These are phyloP conservation scores for Quercus alba DNA, from an alignment of 306 rosid species.

Conservation along the genomic window DNA sequence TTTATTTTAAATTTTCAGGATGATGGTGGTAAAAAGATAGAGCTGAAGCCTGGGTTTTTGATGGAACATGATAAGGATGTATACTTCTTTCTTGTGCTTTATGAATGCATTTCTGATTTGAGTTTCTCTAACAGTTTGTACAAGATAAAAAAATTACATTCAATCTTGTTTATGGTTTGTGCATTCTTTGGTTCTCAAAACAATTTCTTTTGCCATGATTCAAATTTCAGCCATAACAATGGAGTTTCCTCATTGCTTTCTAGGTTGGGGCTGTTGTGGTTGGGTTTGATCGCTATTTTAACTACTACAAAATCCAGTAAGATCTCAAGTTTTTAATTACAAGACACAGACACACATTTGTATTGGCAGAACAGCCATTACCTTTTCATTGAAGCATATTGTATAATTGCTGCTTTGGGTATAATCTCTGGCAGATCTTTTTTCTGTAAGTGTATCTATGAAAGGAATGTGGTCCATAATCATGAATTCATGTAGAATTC, in stretches of 20 bases:
- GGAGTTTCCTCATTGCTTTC: conserved; percentile 19
- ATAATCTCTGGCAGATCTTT: not conserved
- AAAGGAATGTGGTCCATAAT: not conserved
- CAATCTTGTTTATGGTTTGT: not conserved
- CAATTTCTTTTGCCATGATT: not conserved
- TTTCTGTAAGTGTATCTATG: not conserved
- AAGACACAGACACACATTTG: conserved; percentile 14
- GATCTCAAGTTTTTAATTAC: conserved; percentile 23
- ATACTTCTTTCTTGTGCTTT: conserved; percentile 30
- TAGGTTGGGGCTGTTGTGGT: conserved; percentile 99
- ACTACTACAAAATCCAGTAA: conserved; percentile 98
- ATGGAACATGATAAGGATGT: conserved; percentile 94
- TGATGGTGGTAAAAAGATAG: conserved; percentile 92
- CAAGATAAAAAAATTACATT: not conserved
- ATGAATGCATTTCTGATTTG: not conserved
- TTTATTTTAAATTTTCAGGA: conserved; percentile 43
- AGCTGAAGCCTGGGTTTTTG: conserved; percentile 86
- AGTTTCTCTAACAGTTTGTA: not conserved
- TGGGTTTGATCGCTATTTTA: conserved; percentile 96
- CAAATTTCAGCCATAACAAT: conserved; percentile 3
- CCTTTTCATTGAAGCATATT: conserved; percentile 5
- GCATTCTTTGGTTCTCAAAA: not conserved
- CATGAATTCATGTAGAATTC: not conserved
- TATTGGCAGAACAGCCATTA: not conserved
- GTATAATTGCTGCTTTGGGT: conserved; percentile 16